Conservation (phyloP, 2,329 filamentous ascomycete genomes). For the Arthrobotrys conoides region DNA sequence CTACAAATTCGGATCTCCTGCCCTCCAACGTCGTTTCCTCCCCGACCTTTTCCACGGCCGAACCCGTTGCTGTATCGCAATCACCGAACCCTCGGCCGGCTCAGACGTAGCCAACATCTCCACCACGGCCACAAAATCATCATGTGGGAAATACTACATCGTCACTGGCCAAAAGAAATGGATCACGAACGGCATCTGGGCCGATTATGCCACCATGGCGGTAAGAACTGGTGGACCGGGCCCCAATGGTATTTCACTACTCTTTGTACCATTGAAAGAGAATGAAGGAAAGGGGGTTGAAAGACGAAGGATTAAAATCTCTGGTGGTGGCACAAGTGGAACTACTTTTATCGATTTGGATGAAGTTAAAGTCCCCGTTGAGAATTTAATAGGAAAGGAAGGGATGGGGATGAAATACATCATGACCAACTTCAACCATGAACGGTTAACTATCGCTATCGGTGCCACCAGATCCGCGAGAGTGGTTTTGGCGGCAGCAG, state of each 20-base stretch:
- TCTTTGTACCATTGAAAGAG: slow-evolving; percentile 79
- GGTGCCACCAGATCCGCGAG: slow-evolving; percentile 75
- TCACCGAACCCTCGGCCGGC: slow-evolving; percentile 82
- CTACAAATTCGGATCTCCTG: slow-evolving; percentile 76
- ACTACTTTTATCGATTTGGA: slow-evolving; percentile 84
- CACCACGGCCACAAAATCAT: slow-evolving; percentile 76
- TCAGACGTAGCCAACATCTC: slow-evolving; percentile 81
- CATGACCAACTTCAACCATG: slow-evolving; percentile 86
- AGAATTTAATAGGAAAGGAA: slow-evolving; percentile 79
- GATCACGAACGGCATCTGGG: slow-evolving; percentile 82
- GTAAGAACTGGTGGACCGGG: slow-evolving; percentile 80
- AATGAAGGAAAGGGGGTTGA: slow-evolving; percentile 72
- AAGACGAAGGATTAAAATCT: slow-evolving; percentile 78
- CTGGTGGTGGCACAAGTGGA: slow-evolving; percentile 76
- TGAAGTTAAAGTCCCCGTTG: slow-evolving; percentile 79
- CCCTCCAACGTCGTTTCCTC: slow-evolving; percentile 77
- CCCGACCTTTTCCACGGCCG: slow-evolving; percentile 77
- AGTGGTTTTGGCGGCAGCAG: slow-evolving; percentile 74
- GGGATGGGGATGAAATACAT: slow-evolving; percentile 81
- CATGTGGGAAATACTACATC: slow-evolving; percentile 77
- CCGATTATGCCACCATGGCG: slow-evolving; percentile 78
- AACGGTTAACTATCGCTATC: slow-evolving; percentile 78
- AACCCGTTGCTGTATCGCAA: slow-evolving; percentile 80
- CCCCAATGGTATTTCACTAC: slow-evolving; percentile 74
- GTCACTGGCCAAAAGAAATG: slow-evolving; percentile 85